These are phyloP conservation scores for Trypanosoma platydactyli DNA, from an alignment of 208 protist genomes.

Conservation along the genomic window DNA sequence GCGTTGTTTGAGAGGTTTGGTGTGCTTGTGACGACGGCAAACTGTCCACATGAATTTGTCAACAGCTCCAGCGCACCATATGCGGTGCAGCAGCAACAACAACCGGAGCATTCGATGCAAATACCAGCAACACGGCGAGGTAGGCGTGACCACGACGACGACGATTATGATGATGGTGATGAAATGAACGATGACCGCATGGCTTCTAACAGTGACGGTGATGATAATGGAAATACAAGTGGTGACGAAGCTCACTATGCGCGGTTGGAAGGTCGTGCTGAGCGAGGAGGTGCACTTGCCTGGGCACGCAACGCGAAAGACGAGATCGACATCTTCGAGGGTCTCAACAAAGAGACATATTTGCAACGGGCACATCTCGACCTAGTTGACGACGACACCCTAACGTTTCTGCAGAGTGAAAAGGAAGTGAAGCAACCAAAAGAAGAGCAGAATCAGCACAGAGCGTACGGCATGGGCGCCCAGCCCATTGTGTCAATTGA, in stretches of 20 bases:
- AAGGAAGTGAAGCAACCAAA: constrained; percentile 10
- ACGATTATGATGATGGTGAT: constrained; percentile 19
- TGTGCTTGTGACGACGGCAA: constrained; percentile 79
- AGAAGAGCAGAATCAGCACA: constrained; percentile 9
- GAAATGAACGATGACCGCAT: background rate
- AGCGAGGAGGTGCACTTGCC: background rate
- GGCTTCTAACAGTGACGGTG: background rate
- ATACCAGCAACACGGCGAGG: constrained; percentile 7
- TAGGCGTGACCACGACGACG: background rate
- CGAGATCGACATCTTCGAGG: constrained; percentile 39
- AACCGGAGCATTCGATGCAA: background rate
- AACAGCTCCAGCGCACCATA: constrained; percentile 32
- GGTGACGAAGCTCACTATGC: background rate
- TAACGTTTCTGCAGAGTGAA: constrained; percentile 15
- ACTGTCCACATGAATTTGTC: constrained; percentile 76
- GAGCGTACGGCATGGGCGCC: background rate
- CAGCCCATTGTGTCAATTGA: background rate
- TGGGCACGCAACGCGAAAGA: constrained; percentile 33
- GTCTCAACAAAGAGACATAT: constrained; percentile 5
- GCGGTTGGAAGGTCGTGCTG: background rate
- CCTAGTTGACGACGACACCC: constrained; percentile 24
- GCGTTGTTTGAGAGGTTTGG: constrained; percentile 72
- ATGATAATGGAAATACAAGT: background rate
- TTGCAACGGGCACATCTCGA: background rate
- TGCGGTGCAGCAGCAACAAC: background rate